phyloP scores from a whole-genome alignment of 139 green algal genomes.

The Ostreobium quekettii region DNA sequence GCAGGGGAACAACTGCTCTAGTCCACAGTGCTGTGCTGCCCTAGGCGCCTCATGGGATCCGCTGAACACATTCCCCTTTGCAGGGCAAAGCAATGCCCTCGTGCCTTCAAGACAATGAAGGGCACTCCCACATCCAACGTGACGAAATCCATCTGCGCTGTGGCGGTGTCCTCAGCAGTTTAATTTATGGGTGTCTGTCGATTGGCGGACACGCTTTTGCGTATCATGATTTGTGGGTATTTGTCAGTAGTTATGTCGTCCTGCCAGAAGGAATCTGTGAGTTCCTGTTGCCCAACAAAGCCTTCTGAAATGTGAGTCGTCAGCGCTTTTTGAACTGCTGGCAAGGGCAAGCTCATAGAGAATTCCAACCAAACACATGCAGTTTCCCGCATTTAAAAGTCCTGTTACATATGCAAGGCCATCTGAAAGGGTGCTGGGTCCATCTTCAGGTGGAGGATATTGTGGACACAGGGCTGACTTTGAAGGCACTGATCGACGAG shows the following conservation, averaged over 20 bases:
- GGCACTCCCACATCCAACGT: no score
- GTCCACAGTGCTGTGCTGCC: background rate
- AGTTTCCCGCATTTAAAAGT: no score
- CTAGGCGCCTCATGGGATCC: no score
- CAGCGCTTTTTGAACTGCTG: background rate
- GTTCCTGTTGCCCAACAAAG: background rate
- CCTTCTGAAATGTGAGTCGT: background rate
- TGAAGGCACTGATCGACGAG: slow-evolving; percentile 14
- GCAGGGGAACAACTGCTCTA: background rate
- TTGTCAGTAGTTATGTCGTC: background rate
- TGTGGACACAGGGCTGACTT: slow-evolving; percentile 68
- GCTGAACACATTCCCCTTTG: no score
- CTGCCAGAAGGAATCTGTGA: background rate
- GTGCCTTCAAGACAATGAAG: no score
- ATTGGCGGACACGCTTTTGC: no score
- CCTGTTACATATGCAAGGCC: no score
- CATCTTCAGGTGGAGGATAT: slow-evolving; percentile 76
- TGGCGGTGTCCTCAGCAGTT: no score
- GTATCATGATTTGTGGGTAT: no score
- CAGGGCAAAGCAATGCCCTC: no score
- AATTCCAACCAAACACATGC: background rate
- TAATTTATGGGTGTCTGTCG: no score
- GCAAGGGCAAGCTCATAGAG: background rate
- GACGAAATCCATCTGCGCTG: no score
- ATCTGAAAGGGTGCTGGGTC: background rate